These are phyloP conservation scores for Serendipita sp. DNA, from an alignment of 768 basidiomycete species.

Conservation along the genomic window DNA sequence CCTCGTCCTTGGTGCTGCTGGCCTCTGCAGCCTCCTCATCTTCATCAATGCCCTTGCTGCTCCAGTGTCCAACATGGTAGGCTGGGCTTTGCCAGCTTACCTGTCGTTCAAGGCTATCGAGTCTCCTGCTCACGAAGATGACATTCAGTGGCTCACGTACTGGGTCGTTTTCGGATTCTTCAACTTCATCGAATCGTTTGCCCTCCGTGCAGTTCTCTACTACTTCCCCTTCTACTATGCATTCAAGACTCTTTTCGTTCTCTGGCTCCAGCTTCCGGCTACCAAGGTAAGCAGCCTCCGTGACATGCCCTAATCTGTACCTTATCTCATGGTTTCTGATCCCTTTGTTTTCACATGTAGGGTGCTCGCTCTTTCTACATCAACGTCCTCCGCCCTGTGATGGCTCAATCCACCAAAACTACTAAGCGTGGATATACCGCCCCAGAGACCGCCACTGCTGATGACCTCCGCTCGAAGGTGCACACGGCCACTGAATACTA, in stretches of 20 bases:
- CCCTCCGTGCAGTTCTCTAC: constrained; percentile 69
- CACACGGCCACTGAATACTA: constrained; percentile 21
- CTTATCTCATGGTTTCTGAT: constrained; percentile 9
- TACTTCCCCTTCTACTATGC: constrained; percentile 91
- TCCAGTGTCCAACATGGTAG: constrained; percentile 86
- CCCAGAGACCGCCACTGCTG: constrained; percentile 34
- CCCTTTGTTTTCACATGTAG: constrained; percentile 23
- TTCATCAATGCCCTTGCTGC: constrained; percentile 82
- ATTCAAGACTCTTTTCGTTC: constrained; percentile 77
- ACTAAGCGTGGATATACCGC: constrained; percentile 28
- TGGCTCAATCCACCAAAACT: constrained; percentile 25
- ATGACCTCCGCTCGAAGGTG: constrained; percentile 31
- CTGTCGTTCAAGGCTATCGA: constrained; percentile 93
- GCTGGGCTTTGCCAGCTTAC: constrained; percentile 88
- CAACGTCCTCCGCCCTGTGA: constrained; percentile 61
- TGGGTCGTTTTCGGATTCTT: constrained; percentile 92
- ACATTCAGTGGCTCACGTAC: constrained; percentile 95
- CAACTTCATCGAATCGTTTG: constrained; percentile 82
- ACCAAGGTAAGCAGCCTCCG: constrained; percentile 50
- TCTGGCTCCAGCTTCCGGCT: constrained; percentile 81
- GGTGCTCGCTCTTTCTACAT: constrained; percentile 77
- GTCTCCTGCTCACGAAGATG: constrained; percentile 61
- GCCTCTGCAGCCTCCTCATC: constrained; percentile 57
- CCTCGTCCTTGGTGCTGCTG: constrained; percentile 55
- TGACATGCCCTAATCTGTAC: constrained; percentile 13